These are phyloP conservation scores for Verticillium zaregamsianum DNA, from an alignment of 2,329 filamentous ascomycete genomes.

Conservation along the genomic window DNA sequence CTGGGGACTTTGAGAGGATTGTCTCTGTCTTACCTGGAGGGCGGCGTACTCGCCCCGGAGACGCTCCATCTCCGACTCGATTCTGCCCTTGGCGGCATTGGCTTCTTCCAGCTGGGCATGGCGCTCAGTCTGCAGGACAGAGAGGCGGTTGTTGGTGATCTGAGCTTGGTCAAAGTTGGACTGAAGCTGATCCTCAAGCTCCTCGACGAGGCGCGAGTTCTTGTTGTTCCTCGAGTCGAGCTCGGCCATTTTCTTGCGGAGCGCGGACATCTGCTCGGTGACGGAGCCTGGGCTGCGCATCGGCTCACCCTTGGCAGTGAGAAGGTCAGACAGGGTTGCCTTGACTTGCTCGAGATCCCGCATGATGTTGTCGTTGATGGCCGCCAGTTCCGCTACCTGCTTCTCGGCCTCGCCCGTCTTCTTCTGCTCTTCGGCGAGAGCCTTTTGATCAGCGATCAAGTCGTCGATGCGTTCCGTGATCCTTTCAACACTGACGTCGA, in stretches of 20 bases:
- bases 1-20: neutral
- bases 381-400: conserved; percentile 51
- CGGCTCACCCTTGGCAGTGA: conserved; percentile 44
- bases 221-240: conserved; percentile 74
- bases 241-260: conserved; percentile 63
- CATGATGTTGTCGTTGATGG: conserved; percentile 55
- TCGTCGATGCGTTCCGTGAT: conserved; percentile 58
- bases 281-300: conserved; percentile 42
- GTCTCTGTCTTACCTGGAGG: conserved; percentile 63
- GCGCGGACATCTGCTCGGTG: conserved; percentile 51
- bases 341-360: conserved; percentile 60
- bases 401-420: conserved; percentile 53
- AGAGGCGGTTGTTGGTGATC: conserved; percentile 77
- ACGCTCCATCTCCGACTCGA: conserved; percentile 65
- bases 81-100: conserved; percentile 55
- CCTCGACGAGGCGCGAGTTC: conserved; percentile 86
- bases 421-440: conserved; percentile 54
- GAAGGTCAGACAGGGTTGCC: conserved; percentile 46
- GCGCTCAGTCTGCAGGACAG: conserved; percentile 72
- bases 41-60: conserved; percentile 66
- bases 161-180: conserved; percentile 94
- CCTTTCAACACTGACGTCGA: conserved; percentile 65
- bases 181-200: conserved; percentile 94
- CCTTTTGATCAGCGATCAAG: conserved; percentile 54
- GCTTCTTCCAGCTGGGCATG: conserved; percentile 75